Evolutionary conservation across 2,329 filamentous ascomycete genomes (phyloP).

Genomic region (Claviceps sp.): DNA sequence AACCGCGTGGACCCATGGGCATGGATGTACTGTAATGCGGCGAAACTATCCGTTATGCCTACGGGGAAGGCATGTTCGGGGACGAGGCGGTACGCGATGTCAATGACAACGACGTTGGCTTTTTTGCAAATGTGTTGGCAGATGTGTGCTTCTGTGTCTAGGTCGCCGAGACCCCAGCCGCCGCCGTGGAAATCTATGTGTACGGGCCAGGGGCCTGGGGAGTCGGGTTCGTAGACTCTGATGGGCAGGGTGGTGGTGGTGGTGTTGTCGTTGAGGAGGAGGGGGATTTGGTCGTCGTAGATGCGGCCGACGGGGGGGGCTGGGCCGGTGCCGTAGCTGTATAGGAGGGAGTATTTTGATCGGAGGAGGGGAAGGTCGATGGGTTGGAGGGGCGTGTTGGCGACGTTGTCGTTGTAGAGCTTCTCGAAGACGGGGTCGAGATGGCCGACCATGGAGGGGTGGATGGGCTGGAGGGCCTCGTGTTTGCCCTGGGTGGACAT

Average conservation of each 20-base stretch:
- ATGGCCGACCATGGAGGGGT: conserved; percentile 30
- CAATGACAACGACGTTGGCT: conserved; percentile 31
- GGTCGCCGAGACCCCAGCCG: conserved; percentile 35
- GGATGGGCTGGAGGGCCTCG: conserved; percentile 34
- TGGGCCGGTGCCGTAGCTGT: conserved; percentile 30
- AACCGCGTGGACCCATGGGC: conserved; percentile 20
- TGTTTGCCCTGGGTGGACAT: conserved; percentile 11
- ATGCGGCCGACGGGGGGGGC: conserved; percentile 25
- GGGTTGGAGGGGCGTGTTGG: conserved; percentile 24
- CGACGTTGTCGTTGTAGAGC: conserved; percentile 33
- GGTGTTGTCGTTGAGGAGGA: conserved; percentile 17
- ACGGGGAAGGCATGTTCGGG: conserved; percentile 37
- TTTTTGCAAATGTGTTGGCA: conserved; percentile 32
- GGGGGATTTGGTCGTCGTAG: conserved; percentile 24
- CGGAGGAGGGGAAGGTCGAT: conserved; percentile 26
- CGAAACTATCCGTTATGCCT: conserved; percentile 34
- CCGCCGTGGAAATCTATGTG: conserved; percentile 37
- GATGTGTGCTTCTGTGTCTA: conserved; percentile 35
- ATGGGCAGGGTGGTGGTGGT: conserved; percentile 16
- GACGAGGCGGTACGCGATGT: conserved; percentile 38
- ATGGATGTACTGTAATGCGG: conserved; percentile 27
- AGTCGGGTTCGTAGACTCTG: conserved; percentile 30
- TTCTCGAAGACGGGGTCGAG: conserved; percentile 33
- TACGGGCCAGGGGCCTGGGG: conserved; percentile 29
- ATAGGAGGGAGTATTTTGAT: conserved; percentile 28